Evolutionary conservation across 1,284 basidiomycete species (phyloP), one percentile per base, ranked within the genome.

Genomic region (Trichosporon sp.): DNA sequence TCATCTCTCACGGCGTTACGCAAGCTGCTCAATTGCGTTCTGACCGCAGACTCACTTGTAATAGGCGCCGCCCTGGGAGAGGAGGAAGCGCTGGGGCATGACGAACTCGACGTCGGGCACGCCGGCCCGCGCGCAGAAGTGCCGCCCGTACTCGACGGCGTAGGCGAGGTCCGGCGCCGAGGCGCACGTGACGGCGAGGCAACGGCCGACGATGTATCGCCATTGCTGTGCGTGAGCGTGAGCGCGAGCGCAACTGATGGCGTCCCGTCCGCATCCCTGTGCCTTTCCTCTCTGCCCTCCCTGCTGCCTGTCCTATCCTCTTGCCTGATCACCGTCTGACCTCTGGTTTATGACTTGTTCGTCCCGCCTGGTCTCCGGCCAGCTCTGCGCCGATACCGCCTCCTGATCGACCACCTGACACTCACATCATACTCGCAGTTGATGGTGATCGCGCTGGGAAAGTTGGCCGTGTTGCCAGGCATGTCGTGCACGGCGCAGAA

Each of bases 161-260:
- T 82, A 82, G 0, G 77, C 80, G 7, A 78, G 74, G 68, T 80
- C 79, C 0, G 79, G 75, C 3, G 78, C 76, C 0, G 77, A 79
- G 7, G 42, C 44, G 67, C 80, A 81, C 1, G 23, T 31, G 1
- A 62, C 15, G 13, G 76, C 71, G 2, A 82, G 72, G 68, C 80
- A 82, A 3, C 31, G 23, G 13, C 72, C 32, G 51, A 80, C 70
- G 56, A 72, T 60, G 1, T 18, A 27, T 4, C n/a, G 35, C 76
- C 75, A 77, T 25, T 51, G 11, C 74, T 77, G 60, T 13, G 35
- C 2, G 7, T 9, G 35, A 7, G 35, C 9, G 7, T 38, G 35
- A 38, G 35, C 2, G 35, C 7, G 12, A 13, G 35, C 35, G 12
- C 35, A 7, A 2, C 35, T 38, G n/a, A n/a, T n/a, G n/a, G n/a